A percentile compares a stretch with the other conserved stretches of the same genome.
phyloP scores from a whole-genome alignment of 2,329 filamentous ascomycete species.

The Sporothrix variecibatus region DNA sequence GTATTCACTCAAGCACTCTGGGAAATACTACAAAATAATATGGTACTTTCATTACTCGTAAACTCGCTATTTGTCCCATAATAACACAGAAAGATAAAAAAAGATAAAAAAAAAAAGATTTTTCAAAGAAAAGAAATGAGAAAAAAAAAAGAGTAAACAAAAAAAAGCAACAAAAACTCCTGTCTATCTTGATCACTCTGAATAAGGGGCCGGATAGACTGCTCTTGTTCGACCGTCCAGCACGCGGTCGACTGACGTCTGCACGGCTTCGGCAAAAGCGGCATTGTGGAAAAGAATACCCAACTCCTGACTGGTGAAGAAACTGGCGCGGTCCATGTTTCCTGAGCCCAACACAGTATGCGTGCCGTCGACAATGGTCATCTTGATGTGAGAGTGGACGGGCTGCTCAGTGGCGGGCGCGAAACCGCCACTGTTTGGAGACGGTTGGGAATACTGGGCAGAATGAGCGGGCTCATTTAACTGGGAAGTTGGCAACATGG shows the following conservation, averaged over 20 bases:
- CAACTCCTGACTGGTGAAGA: conserved; percentile 84
- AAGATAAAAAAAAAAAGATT: background rate
- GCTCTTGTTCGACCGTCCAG: conserved; percentile 38
- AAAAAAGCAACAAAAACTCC: background rate
- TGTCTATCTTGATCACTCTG: background rate
- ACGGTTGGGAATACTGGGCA: background rate
- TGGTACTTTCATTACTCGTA: background rate
- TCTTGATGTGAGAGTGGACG: conserved; percentile 75
- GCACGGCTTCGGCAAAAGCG: conserved; percentile 39
- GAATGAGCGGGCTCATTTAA: background rate
- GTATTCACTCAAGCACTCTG: background rate
- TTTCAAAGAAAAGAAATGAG: background rate
- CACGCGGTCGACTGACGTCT: conserved; percentile 37
- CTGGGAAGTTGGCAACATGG: background rate
- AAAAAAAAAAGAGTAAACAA: background rate
- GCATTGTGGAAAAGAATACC: conserved; percentile 60
- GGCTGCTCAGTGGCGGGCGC: conserved; percentile 54
- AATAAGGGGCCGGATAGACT: background rate
- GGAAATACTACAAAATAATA: background rate
- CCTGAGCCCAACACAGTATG: conserved; percentile 74
- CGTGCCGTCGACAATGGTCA: conserved; percentile 70
- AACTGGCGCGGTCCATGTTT: conserved; percentile 83
- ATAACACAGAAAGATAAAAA: background rate
- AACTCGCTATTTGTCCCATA: background rate
- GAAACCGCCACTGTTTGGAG: conserved; percentile 21